Evolutionary conservation across 441 rosid genomes (phyloP).

Genomic region (Populus tomentosa): DNA sequence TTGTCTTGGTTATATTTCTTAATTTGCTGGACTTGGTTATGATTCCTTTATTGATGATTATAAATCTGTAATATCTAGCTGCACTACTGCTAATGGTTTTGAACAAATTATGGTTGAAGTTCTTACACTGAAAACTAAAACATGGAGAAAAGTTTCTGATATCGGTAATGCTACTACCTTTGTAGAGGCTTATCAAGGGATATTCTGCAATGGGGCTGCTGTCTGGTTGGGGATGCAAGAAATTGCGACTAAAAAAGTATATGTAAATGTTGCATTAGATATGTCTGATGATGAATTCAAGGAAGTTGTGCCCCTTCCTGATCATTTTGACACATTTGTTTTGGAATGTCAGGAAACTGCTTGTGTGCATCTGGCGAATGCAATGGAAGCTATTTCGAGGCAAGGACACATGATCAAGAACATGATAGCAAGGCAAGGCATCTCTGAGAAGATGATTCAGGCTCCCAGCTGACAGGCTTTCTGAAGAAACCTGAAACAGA

Average conservation of each 20-base stretch:
- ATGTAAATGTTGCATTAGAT: too few relatives aligned
- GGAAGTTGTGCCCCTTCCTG: conserved; percentile 2
- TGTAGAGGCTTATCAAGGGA: too few relatives aligned
- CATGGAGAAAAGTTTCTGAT: conserved; percentile 6
- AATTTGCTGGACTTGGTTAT: conserved; percentile 10
- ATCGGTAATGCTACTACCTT: background rate
- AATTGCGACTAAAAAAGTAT: background rate
- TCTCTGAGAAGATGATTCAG: background rate
- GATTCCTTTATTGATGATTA: background rate
- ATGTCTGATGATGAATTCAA: background rate
- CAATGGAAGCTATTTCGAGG: background rate
- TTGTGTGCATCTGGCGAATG: background rate
- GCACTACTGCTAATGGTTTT: background rate
- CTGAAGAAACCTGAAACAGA: background rate
- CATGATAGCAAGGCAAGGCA: background rate
- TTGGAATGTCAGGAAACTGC: background rate
- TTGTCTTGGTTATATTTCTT: background rate
- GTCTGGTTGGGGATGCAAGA: background rate
- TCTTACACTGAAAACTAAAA: background rate
- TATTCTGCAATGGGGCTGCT: background rate
- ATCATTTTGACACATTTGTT: background rate
- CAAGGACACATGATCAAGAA: background rate
- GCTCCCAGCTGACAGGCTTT: background rate
- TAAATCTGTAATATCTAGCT: background rate
- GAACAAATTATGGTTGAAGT: conserved; percentile 5